Percentiles rank a stretch among this genome's conserved stretches.
Conservation (phyloP, 306 rosid genomes). For the Fragaria ananassa region DNA sequence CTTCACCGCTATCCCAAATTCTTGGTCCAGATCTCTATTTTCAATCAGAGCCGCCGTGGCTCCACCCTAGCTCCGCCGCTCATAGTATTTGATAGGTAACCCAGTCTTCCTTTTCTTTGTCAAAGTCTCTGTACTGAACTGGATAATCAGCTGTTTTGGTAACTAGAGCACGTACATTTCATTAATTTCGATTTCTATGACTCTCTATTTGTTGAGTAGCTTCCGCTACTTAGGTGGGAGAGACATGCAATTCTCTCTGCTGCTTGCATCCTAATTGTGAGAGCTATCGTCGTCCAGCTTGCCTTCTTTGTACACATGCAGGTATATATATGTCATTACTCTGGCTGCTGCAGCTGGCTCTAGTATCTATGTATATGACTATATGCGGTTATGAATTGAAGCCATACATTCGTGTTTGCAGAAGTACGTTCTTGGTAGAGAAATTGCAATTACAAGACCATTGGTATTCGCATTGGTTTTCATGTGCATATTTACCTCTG, state of each 20-base stretch:
- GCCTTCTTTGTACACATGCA: constrained; percentile 24
- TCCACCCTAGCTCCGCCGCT: too few species aligned
- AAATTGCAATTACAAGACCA: constrained; percentile 19
- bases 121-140: too few species aligned
- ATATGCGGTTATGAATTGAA: not conserved
- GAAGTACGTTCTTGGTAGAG: constrained; percentile 23
- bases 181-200: not conserved
- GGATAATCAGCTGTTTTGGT: too few species aligned
- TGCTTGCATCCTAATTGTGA: constrained; percentile 25
- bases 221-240: constrained; percentile 27
- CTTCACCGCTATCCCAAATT: too few species aligned
- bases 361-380: not conserved
- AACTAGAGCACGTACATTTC: not conserved
- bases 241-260: constrained; percentile 27
- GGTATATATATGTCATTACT: constrained; percentile 1
- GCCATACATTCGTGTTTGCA: not conserved
- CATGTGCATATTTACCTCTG: constrained; percentile 29
- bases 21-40: too few species aligned
- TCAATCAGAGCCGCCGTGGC: too few species aligned
- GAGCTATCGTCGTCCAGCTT: constrained; percentile 27
- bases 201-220: constrained; percentile 4
- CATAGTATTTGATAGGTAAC: too few species aligned
- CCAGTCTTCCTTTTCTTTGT: too few species aligned
- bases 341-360: not conserved
- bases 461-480: constrained; percentile 21